Conservation (phyloP, 116 monocot species). For the Trichopus zeylanicus region DNA sequence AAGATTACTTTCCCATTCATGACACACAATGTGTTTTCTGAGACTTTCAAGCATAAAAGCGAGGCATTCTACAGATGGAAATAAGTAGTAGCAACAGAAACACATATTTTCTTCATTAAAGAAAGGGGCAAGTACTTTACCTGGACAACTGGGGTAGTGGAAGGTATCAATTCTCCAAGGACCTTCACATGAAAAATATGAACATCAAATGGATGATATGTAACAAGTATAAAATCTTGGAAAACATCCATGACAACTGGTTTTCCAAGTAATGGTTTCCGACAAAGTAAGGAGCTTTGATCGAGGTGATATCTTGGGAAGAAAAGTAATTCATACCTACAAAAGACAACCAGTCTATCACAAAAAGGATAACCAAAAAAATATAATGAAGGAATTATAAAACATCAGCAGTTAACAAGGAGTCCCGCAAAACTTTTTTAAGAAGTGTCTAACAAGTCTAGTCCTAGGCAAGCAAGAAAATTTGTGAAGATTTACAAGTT, state of each 20-base stretch:
- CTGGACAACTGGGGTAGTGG: constrained; percentile 71
- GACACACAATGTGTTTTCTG: too few species aligned
- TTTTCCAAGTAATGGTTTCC: constrained; percentile 73
- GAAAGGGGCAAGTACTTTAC: constrained; percentile 36
- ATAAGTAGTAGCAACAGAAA: too few species aligned
- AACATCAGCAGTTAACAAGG: background rate
- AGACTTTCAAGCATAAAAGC: too few species aligned
- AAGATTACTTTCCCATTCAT: constrained; percentile 41
- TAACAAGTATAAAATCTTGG: constrained; percentile 88
- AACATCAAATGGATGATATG: constrained; percentile 94
- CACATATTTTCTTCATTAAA: too few species aligned
- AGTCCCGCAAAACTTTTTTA: too few species aligned
- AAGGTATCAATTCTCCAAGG: constrained; percentile 76
- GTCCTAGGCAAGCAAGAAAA: too few species aligned
- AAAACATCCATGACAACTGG: constrained; percentile 97
- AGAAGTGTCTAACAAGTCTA: too few species aligned
- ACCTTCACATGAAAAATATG: constrained; percentile 91
- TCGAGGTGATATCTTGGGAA: constrained; percentile 99
- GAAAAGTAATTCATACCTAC: constrained; percentile 95
- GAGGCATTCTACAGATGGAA: too few species aligned
- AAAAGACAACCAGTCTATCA: constrained; percentile 9
- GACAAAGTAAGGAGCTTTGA: constrained; percentile 85
- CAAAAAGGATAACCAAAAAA: background rate
- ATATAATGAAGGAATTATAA: background rate
- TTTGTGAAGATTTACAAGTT: too few species aligned